Conservation (phyloP, 2,329 filamentous ascomycete species). For the Colletotrichum brevisporum region DNA sequence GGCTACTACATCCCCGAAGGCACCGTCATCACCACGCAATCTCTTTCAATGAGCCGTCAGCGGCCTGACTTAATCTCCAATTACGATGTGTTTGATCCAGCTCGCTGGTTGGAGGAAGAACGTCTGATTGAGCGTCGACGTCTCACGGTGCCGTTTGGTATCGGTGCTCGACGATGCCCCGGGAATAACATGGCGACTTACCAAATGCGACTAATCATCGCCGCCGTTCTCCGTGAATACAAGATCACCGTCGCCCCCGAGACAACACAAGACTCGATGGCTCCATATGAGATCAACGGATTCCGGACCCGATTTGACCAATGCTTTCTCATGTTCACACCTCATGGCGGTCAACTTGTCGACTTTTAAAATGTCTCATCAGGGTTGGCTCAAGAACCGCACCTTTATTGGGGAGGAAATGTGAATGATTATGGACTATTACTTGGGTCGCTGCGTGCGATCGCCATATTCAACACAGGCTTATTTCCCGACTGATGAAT, state of each 20-base stretch:
- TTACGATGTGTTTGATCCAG: conserved; percentile 40
- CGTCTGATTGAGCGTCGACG: conserved; percentile 28
- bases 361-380: background rate
- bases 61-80: conserved; percentile 41
- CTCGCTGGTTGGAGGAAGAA: conserved; percentile 37
- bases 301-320: conserved; percentile 39
- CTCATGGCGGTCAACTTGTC: conserved; percentile 1
- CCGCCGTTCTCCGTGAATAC: conserved; percentile 31
- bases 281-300: conserved; percentile 42
- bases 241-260: conserved; percentile 36
- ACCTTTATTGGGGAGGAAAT: too few relatives aligned
- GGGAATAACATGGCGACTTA: conserved; percentile 41
- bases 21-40: conserved; percentile 42
- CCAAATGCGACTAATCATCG: conserved; percentile 41
- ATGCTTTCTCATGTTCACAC: conserved; percentile 41
- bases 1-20: conserved; percentile 40
- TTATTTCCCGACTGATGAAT: too few relatives aligned
- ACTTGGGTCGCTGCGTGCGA: too few relatives aligned
- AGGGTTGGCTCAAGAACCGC: too few relatives aligned
- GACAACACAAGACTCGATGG: conserved; percentile 41
- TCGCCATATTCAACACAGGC: too few relatives aligned
- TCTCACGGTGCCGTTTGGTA: conserved; percentile 32
- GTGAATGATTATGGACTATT: too few relatives aligned
- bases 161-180: conserved; percentile 39
- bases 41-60: conserved; percentile 42